Evolutionary conservation across 495 filamentous ascomycete genomes (phyloP).

Genomic region (Mycothermus thermophilus): DNA sequence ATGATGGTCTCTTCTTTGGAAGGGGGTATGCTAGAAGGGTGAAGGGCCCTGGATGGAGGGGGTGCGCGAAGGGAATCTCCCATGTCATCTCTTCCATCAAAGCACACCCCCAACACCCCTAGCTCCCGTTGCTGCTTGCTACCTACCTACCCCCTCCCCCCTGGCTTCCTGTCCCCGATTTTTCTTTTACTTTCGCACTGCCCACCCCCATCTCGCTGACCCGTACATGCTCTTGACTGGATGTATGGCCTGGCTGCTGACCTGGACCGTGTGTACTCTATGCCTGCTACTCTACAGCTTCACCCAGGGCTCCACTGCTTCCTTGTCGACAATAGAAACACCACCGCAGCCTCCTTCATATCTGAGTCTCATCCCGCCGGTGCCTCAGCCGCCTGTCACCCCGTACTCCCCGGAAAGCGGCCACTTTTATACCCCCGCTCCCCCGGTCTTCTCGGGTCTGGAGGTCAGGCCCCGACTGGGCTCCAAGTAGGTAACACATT

Average conservation of each 20-base stretch:
- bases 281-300: constrained; percentile 26
- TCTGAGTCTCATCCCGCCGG: constrained; percentile 31
- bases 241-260: constrained; percentile 24
- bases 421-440: constrained; percentile 29
- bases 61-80: too few species aligned
- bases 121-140: too few species aligned
- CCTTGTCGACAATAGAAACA: constrained; percentile 33
- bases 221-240: constrained; percentile 12
- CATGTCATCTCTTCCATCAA: too few species aligned
- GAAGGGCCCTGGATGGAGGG: too few species aligned
- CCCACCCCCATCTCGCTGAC: constrained; percentile 1
- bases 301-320: constrained; percentile 31
- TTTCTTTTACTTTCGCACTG: background rate
- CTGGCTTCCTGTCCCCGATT: background rate
- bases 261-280: too few species aligned
- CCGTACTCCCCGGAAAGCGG: constrained; percentile 32
- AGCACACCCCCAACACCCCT: too few species aligned
- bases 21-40: too few species aligned
- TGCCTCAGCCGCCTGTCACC: constrained; percentile 28
- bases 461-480: constrained; percentile 38
- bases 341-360: constrained; percentile 31
- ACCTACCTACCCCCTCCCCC: background rate
- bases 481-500: constrained; percentile 35
- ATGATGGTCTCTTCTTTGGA: too few species aligned
- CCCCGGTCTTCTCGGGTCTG: constrained; percentile 30